These are phyloP conservation scores for Chloromonas sp. DNA, from an alignment of 163 green algal genomes.

Conservation along the genomic window DNA sequence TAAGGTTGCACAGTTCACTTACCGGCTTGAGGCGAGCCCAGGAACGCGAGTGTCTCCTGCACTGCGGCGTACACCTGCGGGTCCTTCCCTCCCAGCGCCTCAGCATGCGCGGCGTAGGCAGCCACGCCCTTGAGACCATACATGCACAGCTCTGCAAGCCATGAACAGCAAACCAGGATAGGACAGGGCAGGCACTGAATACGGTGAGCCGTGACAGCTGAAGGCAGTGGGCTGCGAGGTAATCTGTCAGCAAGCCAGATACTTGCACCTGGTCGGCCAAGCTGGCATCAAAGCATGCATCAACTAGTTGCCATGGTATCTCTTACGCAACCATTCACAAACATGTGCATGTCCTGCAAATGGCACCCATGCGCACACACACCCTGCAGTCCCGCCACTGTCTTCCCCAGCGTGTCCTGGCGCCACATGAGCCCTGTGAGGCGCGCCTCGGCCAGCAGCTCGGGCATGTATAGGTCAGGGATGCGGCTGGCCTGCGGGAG, in stretches of 20 bases:
- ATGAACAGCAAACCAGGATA: conserved; percentile 48
- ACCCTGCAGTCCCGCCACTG: conserved; percentile 65
- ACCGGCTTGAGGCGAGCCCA: conserved; percentile 33
- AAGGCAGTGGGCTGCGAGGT: too few species aligned
- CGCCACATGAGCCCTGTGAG: conserved; percentile 36
- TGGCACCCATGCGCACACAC: too few species aligned
- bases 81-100: conserved; percentile 46
- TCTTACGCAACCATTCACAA: too few species aligned
- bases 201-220: too few species aligned
- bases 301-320: too few species aligned
- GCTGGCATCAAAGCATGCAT: too few species aligned
- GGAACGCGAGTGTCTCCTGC: conserved; percentile 46
- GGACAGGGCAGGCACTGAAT: too few species aligned
- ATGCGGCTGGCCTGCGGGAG: too few species aligned
- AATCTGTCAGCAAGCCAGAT: too few species aligned
- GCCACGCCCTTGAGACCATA: conserved; percentile 49
- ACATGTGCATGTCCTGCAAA: too few species aligned
- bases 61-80: conserved; percentile 43
- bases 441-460: neutral
- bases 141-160: conserved; percentile 23
- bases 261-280: too few species aligned
- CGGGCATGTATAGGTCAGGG: neutral
- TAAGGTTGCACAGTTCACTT: neutral
- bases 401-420: conserved; percentile 47
- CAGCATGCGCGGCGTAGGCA: conserved; percentile 66